These are phyloP conservation scores for Leptographium flavum DNA, from an alignment of 2,329 filamentous ascomycete species.

Conservation along the genomic window DNA sequence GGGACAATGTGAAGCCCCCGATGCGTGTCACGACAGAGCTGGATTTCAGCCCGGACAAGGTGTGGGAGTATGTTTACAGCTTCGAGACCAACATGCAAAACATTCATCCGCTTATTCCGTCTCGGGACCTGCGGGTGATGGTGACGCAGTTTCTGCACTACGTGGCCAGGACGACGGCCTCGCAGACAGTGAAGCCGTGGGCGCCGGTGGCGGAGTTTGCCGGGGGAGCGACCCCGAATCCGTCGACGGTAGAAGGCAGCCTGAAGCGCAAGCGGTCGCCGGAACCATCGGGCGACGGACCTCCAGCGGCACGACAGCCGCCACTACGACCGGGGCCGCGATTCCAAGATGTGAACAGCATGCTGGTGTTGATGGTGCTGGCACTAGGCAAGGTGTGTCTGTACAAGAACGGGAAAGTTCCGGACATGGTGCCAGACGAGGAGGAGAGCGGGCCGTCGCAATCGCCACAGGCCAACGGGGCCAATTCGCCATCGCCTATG, in stretches of 20 bases:
- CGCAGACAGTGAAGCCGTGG: neutral
- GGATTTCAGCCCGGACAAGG: slow-evolving; percentile 35
- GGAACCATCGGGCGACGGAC: slow-evolving; percentile 20
- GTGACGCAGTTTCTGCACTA: slow-evolving; percentile 35
- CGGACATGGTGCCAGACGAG: slow-evolving; percentile 42
- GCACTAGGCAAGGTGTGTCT: slow-evolving; percentile 75
- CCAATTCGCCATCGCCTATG: slow-evolving; percentile 34
- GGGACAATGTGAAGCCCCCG: slow-evolving; percentile 22
- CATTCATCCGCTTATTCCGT: slow-evolving; percentile 50
- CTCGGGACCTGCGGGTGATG: slow-evolving; percentile 35
- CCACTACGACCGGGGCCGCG: slow-evolving; percentile 31
- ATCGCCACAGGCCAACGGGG: slow-evolving; percentile 28
- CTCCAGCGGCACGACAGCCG: slow-evolving; percentile 10
- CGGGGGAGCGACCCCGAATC: neutral
- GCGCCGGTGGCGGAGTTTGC: slow-evolving; percentile 18
- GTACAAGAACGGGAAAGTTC: slow-evolving; percentile 33
- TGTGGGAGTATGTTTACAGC: slow-evolving; percentile 38
- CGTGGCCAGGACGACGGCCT: neutral
- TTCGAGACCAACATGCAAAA: slow-evolving; percentile 49
- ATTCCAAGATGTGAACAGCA: slow-evolving; percentile 59
- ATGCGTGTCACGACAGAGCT: slow-evolving; percentile 29
- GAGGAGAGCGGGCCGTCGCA: slow-evolving; percentile 16
- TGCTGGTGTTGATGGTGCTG: slow-evolving; percentile 67
- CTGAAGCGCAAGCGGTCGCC: slow-evolving; percentile 44
- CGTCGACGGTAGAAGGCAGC: slow-evolving; percentile 13